Base-by-base conservation (phyloP, 2,329 filamentous ascomycete genomes). In the Periconia digitata region DNA sequence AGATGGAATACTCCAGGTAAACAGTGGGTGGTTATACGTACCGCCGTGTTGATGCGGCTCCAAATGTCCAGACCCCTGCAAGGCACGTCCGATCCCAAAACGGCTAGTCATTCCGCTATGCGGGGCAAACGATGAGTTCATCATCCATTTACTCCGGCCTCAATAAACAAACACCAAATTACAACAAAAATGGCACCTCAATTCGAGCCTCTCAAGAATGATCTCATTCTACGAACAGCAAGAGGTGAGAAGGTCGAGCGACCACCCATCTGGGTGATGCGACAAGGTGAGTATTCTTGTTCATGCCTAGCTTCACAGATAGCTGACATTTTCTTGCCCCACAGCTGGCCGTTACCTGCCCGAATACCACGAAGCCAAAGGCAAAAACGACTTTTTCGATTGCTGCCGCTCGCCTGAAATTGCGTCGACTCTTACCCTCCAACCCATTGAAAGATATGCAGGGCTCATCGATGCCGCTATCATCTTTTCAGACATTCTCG, bases 261-360 rank as follows among this genome's bases (percentile, higher is more conserved):
- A 56, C 89, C 94, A 53, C 94, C 94, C 49, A 90, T 95, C 79
- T 99, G 94, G 94, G 91, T 99, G 71, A 99, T 99, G 94, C 89
- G 94, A 74, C 94, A 99, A 85, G 91, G 91, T 92, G 79, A 72
- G 72, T 61, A 44, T 24, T 21, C 32, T 22, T 16, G 13, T 43
- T 16, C 18, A 13, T 15, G 37, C 47, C 20, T 23, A 29, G 35
- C 42, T 41, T 34, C 41, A 6, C 32, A 8, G n/a, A 23, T 24
- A 39, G 34, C 53, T 66, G 16, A 68, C 17, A 32, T 22, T 8
- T 23, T 27, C 13, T 27, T 27, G 24, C 10, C n/a, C 27, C 27
- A 42, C 58, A 96, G 94, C 94, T 67, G 94, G 94, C 51, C 88
- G 94, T 63, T 99, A 99, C 72, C 88, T 99, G 18, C 94, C 92